These are phyloP conservation scores for Caloboletus firmus DNA, from an alignment of 1,284 basidiomycete species.

Conservation along the genomic window DNA sequence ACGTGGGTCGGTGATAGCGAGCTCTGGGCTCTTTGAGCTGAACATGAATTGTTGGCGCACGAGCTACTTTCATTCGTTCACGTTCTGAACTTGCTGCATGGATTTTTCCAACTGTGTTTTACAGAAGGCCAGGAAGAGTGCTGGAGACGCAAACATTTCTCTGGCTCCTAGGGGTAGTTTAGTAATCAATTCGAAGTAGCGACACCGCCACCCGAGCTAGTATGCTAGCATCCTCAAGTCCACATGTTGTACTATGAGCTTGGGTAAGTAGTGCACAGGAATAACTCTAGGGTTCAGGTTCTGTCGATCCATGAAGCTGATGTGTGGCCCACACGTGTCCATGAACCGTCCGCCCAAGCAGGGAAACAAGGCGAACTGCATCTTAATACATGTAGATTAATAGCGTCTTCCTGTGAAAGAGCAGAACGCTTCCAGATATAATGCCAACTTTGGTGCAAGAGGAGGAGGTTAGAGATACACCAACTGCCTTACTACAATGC, in stretches of 20 bases:
- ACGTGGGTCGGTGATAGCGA: background rate
- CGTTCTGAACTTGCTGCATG: background rate
- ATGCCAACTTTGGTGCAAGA: background rate
- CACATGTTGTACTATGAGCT: no score
- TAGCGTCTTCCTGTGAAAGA: background rate
- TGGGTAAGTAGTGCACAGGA: no score
- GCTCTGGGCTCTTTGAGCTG: background rate
- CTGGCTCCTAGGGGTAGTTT: no score
- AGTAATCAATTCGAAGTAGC: no score
- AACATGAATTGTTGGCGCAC: background rate
- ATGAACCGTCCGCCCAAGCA: background rate
- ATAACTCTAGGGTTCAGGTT: background rate
- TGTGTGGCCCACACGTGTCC: background rate
- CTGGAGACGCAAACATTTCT: background rate
- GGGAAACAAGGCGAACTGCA: background rate
- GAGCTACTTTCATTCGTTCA: background rate
- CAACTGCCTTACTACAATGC: conserved; percentile 8
- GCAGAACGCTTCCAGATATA: conserved; percentile 10
- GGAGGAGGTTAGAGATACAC: background rate
- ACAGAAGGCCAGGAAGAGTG: background rate
- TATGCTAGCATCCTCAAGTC: no score
- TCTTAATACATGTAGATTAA: background rate
- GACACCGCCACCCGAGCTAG: no score
- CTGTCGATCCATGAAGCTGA: background rate
- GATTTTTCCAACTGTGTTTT: background rate